A percentile compares a stretch with the other conserved stretches of the same genome.
phyloP scores from a whole-genome alignment of 306 rosid genomes.

The Cucumis hystrix region DNA sequence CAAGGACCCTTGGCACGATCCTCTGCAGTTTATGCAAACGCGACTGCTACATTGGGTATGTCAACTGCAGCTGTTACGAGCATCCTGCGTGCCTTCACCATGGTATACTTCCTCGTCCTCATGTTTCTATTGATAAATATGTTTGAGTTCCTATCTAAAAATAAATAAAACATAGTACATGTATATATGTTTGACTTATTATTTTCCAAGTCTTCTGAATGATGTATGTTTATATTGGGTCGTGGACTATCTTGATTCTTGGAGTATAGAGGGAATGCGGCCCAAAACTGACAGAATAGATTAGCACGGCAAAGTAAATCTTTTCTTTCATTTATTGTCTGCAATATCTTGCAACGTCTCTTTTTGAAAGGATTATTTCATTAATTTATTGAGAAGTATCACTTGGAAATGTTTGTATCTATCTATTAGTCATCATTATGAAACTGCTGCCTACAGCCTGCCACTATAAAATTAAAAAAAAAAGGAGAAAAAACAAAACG shows the following conservation, averaged over 20 bases:
- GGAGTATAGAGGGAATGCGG: background rate
- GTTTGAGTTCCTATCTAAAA: background rate
- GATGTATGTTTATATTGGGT: background rate
- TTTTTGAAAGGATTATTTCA: background rate
- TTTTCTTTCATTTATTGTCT: background rate
- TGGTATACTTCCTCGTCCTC: conserved; percentile 38
- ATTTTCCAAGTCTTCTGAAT: background rate
- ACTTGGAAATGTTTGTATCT: no score
- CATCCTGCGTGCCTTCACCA: conserved; percentile 89
- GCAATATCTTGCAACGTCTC: background rate
- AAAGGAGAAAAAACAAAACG: background rate
- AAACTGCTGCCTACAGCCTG: background rate
- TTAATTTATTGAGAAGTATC: no score
- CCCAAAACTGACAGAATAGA: background rate
- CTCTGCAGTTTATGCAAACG: conserved; percentile 90
- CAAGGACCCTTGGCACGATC: conserved; percentile 50
- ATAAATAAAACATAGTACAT: no score
- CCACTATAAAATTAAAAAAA: background rate
- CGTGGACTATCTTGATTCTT: background rate
- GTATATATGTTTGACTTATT: background rate
- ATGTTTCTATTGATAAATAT: background rate
- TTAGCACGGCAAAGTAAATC: background rate
- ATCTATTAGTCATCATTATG: background rate
- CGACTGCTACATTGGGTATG: conserved; percentile 64
- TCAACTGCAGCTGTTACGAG: conserved; percentile 58